These are phyloP conservation scores for Collariella sp. DNA, from an alignment of 495 filamentous ascomycete genomes.

Conservation along the genomic window DNA sequence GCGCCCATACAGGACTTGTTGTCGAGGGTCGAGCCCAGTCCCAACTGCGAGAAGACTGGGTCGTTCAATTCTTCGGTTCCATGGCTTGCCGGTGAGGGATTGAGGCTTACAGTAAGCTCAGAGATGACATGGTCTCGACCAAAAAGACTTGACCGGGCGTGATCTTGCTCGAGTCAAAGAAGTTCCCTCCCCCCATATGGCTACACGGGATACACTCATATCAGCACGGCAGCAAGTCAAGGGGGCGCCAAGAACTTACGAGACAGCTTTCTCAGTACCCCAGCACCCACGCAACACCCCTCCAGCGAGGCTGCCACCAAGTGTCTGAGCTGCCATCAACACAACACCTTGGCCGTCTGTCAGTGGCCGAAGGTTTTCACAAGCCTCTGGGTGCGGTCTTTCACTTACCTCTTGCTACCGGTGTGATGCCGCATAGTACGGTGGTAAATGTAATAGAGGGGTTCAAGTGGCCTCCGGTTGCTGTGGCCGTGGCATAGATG, in stretches of 20 bases:
- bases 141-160: slow-evolving; percentile 30
- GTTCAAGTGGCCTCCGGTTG: slow-evolving; percentile 46
- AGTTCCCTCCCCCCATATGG: slow-evolving; percentile 28
- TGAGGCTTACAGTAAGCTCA: slow-evolving; percentile 29
- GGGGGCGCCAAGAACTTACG: slow-evolving; percentile 11
- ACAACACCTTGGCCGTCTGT: slow-evolving; percentile 21
- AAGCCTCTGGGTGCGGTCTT: neutral
- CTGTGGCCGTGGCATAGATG: slow-evolving; percentile 43
- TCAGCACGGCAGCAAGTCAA: neutral
- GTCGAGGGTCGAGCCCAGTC: slow-evolving; percentile 50
- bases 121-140: slow-evolving; percentile 39
- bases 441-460: slow-evolving; percentile 46
- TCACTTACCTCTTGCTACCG: slow-evolving; percentile 33
- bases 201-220: neutral
- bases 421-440: slow-evolving; percentile 42
- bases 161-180: slow-evolving; percentile 19
- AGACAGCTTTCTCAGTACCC: slow-evolving; percentile 20
- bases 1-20: slow-evolving; percentile 43
- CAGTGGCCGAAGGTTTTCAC: neutral
- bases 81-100: neutral
- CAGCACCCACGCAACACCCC: slow-evolving; percentile 30
- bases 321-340: slow-evolving; percentile 37
- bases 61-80: no score
- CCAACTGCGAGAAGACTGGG: slow-evolving; percentile 37
- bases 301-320: slow-evolving; percentile 40